Evolutionary conservation across 331 rosid genomes (phyloP).

Genomic region (Spiraea crenata): DNA sequence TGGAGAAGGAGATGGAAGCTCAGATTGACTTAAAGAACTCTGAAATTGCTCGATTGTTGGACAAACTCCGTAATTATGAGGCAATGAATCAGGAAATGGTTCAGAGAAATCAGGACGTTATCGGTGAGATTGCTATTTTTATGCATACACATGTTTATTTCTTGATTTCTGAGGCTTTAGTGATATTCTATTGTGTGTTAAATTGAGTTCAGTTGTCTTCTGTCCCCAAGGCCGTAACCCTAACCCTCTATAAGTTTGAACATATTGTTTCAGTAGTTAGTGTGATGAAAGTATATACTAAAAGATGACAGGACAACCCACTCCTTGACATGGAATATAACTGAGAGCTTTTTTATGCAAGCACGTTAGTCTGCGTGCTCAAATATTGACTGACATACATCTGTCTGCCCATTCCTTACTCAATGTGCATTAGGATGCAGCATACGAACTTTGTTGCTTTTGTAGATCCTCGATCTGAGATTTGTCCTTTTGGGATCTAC

Average conservation of each 20-base stretch:
- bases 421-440: neutral
- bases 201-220: neutral
- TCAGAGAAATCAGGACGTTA: slow-evolving; percentile 93
- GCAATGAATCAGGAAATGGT: slow-evolving; percentile 97
- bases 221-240: neutral
- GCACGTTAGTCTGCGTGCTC: neutral
- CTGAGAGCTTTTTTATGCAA: neutral
- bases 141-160: slow-evolving; percentile 4
- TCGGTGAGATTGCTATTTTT: slow-evolving; percentile 58
- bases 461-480: neutral
- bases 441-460: neutral
- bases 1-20: slow-evolving; percentile 77
- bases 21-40: slow-evolving; percentile 74
- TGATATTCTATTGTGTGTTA: neutral
- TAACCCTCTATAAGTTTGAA: neutral
- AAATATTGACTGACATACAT: neutral
- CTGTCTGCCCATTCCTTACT: neutral
- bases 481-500: slow-evolving; percentile 3
- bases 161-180: neutral
- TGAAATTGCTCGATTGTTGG: slow-evolving; percentile 84
- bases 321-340: neutral
- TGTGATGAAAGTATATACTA: neutral
- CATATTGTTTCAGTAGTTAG: neutral
- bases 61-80: slow-evolving; percentile 83
- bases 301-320: neutral